A percentile compares a stretch with the other conserved stretches of the same genome.
phyloP scores from a whole-genome alignment of 73 alveolate species.

The Breviolum minutum region DNA sequence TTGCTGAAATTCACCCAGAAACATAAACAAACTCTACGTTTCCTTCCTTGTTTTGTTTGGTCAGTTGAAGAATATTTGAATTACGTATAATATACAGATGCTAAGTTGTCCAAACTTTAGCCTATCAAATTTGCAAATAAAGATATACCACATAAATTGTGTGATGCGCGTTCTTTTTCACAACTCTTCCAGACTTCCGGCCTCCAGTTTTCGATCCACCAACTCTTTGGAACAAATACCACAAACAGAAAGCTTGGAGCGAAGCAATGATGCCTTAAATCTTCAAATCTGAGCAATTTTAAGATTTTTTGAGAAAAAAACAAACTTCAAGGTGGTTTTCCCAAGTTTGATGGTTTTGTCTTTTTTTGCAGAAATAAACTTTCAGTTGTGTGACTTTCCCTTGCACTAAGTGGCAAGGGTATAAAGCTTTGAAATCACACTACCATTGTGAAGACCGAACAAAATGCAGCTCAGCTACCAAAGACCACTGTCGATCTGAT shows the following conservation, averaged over 20 bases:
- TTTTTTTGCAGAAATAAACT: no score
- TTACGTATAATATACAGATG: no score
- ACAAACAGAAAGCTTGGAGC: constrained; percentile 16
- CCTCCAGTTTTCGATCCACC: constrained; percentile 67
- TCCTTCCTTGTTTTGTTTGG: background rate
- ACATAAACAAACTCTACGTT: background rate
- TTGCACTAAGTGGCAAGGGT: background rate
- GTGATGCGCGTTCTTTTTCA: no score
- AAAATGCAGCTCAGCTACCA: constrained; percentile 8
- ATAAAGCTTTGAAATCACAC: no score
- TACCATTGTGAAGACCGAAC: no score
- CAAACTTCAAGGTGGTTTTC: background rate
- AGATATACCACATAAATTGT: no score
- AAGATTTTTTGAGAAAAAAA: no score
- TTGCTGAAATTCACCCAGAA: no score
- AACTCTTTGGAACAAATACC: constrained; percentile 55
- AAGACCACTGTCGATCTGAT: constrained; percentile 40
- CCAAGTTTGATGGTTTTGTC: no score
- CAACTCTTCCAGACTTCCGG: background rate
- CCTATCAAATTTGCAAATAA: background rate
- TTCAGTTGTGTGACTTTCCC: no score
- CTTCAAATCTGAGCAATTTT: no score
- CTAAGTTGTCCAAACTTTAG: no score
- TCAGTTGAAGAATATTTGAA: background rate
- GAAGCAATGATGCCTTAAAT: constrained; percentile 12